A percentile compares a stretch with the other conserved stretches of the same genome.
These are phyloP conservation scores for Fragilaria radians DNA, from an alignment of 108 stramenopile species.

Conservation along the genomic window DNA sequence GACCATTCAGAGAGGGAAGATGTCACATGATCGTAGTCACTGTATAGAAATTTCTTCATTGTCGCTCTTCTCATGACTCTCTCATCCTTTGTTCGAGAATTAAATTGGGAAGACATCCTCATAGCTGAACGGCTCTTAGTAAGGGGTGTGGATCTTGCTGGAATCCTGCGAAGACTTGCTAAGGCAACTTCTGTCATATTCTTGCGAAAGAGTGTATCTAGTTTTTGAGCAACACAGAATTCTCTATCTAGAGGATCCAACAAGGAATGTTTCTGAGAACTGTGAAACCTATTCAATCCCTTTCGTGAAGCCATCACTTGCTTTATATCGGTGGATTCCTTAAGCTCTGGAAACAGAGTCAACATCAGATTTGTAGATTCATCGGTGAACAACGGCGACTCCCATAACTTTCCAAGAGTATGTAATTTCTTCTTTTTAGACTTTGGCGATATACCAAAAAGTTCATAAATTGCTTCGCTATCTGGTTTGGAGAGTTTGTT, in stretches of 20 bases:
- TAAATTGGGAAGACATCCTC: too few relatives aligned
- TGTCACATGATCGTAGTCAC: too few relatives aligned
- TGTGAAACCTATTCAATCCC: not conserved
- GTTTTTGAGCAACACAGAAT: not conserved
- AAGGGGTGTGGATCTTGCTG: too few relatives aligned
- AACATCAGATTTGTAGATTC: conserved; percentile 25
- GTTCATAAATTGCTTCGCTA: conserved; percentile 4
- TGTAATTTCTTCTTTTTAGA: conserved; percentile 35
- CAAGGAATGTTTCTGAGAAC: not conserved
- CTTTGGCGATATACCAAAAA: conserved; percentile 21
- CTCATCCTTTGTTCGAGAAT: too few relatives aligned
- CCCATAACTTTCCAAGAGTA: conserved; percentile 25
- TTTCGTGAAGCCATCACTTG: not conserved
- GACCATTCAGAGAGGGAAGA: too few relatives aligned
- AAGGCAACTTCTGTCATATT: not conserved
- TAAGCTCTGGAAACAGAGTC: conserved; percentile 34
- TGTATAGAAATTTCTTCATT: too few relatives aligned
- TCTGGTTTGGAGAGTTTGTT: conserved; percentile 7
- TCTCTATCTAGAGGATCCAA: not conserved
- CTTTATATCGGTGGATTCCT: conserved; percentile 8
- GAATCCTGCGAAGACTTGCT: not conserved
- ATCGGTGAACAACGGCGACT: conserved; percentile 5
- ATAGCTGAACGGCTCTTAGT: too few relatives aligned
- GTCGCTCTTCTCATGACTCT: too few relatives aligned
- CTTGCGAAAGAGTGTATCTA: not conserved